Evolutionary conservation across 768 basidiomycete species (phyloP), one percentile per base, ranked within the genome.

Genomic region (Trametes sanguinea): DNA sequence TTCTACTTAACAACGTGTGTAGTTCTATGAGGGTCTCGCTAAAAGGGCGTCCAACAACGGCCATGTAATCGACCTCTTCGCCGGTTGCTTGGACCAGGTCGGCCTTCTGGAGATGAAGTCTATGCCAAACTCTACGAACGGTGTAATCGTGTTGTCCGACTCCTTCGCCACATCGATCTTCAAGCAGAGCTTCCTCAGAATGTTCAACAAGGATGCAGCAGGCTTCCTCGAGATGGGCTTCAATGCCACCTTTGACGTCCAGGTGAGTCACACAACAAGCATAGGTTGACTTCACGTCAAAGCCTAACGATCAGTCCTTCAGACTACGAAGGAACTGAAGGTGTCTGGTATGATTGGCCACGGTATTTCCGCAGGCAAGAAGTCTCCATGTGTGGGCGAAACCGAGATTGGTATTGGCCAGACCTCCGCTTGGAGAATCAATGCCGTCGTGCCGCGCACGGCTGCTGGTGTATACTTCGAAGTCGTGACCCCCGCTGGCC

Each of bases 371-470:
- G 92, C 94, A 14, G 95, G 91, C 66, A 99, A 98, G 78, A 98
- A 98, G 73, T 94, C 94, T 0, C 86, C 85, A 0, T 97, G 93
- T 70, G 97, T 99, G 16, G 97, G 96, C 62, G 97, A 99, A 78
- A 98, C 97, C 0, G 97, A 98, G 74, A 98, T 99, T 61, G 97
- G 97, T 72, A 96, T 99, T 63, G 96, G 95, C 35, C 93, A 95
- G 73, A 99, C 97, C 0, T 97, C 96, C 9, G 96, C 95, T 1
- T 99, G 97, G 97, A 97, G 94, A 76, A 85, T 98, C 68, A 97
- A 96, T 77, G 82, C 87, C 54, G 83, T 99, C 65, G 93, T 86
- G 0, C 94, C 94, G 4, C 88, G 83, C 58, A 94, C 94, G 1
- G 88, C 96, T 1, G 84, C 89, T 51, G 96, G 87, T 32, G 94